Evolutionary conservation across 805 yeast genomes (phyloP).

Genomic region (Ogataea pilisensis): DNA sequence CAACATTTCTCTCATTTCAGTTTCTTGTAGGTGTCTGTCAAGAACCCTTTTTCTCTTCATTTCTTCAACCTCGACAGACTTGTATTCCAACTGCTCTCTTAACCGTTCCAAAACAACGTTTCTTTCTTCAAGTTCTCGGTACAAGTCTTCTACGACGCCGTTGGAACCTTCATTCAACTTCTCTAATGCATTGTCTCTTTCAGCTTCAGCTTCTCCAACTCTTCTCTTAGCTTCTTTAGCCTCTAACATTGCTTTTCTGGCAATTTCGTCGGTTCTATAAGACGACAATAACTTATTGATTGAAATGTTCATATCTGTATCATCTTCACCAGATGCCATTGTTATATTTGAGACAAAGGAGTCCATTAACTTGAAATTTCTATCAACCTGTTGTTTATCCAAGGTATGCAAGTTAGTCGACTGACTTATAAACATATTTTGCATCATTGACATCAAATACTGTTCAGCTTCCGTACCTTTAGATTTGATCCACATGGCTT

Average conservation of each 20-base stretch:
- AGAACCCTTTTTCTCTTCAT: conserved; percentile 52
- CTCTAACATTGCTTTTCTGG: conserved; percentile 59
- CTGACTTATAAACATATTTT: conserved; percentile 53
- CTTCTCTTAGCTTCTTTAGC: conserved; percentile 36
- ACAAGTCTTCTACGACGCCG: conserved; percentile 58
- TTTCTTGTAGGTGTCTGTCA: conserved; percentile 72
- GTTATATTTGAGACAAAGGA: conserved; percentile 52
- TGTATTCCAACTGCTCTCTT: conserved; percentile 56
- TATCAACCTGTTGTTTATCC: conserved; percentile 36
- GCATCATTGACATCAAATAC: conserved; percentile 57
- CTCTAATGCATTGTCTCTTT: conserved; percentile 29
- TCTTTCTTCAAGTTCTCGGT: conserved; percentile 60
- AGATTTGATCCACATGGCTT: conserved; percentile 54
- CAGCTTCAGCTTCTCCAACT: conserved; percentile 42
- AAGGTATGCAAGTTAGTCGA: conserved; percentile 44
- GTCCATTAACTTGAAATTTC: conserved; percentile 55
- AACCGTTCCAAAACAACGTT: conserved; percentile 54
- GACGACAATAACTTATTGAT: conserved; percentile 68
- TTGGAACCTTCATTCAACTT: conserved; percentile 61
- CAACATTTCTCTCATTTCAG: conserved; percentile 70
- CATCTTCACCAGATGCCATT: conserved; percentile 49
- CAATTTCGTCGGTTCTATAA: conserved; percentile 82
- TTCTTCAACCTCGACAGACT: conserved; percentile 60
- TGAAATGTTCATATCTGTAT: conserved; percentile 70
- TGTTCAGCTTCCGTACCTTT: conserved; percentile 57